Evolutionary conservation across 495 filamentous ascomycete species (phyloP).

Genomic region (Aspergillus panamensis): DNA sequence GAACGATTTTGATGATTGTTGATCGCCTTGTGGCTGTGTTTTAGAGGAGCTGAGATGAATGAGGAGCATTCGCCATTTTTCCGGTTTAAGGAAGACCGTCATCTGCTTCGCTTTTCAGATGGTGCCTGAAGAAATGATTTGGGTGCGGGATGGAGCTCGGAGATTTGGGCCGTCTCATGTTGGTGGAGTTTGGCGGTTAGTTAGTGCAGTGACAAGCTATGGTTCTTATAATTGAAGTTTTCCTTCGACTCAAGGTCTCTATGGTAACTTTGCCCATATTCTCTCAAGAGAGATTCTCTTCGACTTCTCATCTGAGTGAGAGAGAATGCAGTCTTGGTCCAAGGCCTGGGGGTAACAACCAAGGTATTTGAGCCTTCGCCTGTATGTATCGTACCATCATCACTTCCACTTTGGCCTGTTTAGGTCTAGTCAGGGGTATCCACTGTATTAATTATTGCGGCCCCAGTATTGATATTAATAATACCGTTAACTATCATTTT

Average conservation of each 20-base stretch:
- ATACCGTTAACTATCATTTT: no score
- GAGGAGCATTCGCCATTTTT: no score
- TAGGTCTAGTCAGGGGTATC: slow-evolving; percentile 17
- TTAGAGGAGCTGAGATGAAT: no score
- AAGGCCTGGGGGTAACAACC: no score
- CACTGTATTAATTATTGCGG: not conserved
- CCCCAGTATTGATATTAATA: no score
- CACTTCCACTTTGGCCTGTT: not conserved
- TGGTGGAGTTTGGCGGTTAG: not conserved
- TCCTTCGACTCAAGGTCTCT: no score
- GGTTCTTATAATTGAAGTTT: not conserved
- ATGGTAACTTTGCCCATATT: no score
- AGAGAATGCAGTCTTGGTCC: no score
- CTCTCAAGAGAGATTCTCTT: no score
- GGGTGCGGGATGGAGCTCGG: not conserved
- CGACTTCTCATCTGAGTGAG: no score
- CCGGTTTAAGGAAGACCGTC: not conserved
- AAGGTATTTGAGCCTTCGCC: not conserved
- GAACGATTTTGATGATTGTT: not conserved
- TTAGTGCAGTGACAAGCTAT: not conserved
- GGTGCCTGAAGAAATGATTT: not conserved
- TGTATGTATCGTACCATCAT: not conserved
- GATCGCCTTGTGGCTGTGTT: no score
- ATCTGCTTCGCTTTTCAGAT: not conserved
- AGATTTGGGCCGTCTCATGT: slow-evolving; percentile 1